Evolutionary conservation across 2,329 filamentous ascomycete genomes (phyloP).

Genomic region (Xylaria sp.): DNA sequence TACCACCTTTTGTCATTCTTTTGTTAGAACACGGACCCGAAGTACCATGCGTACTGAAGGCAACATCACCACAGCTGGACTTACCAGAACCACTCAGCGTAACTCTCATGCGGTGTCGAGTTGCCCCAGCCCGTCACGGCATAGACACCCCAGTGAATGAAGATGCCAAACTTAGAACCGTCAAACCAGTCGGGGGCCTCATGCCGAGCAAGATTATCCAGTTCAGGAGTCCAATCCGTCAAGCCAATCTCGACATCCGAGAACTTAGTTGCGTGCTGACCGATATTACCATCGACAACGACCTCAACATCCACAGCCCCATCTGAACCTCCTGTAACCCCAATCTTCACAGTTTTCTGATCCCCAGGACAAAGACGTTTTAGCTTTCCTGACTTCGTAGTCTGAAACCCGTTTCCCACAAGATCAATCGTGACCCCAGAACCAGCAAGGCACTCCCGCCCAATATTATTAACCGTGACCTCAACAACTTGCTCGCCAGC

Average conservation of each 20-base stretch:
- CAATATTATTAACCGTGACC: constrained; percentile 43
- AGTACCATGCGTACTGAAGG: too few species aligned
- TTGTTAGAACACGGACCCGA: constrained; percentile 9
- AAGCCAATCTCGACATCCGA: constrained; percentile 48
- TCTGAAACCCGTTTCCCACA: constrained; percentile 53
- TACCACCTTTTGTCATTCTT: constrained; percentile 41
- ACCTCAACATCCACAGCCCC: constrained; percentile 42
- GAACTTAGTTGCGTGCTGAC: constrained; percentile 22
- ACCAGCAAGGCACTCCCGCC: constrained; percentile 49
- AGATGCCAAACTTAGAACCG: constrained; percentile 67
- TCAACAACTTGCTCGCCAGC: constrained; percentile 55
- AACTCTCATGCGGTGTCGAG: constrained; percentile 53
- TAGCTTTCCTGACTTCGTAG: constrained; percentile 53
- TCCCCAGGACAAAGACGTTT: constrained; percentile 57
- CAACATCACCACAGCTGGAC: constrained; percentile 9
- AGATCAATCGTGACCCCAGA: constrained; percentile 49
- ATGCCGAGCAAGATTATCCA: constrained; percentile 52
- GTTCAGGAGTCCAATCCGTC: constrained; percentile 50
- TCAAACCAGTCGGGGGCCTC: constrained; percentile 64
- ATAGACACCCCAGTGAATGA: constrained; percentile 69
- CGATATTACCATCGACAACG: constrained; percentile 37
- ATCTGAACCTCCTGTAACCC: constrained; percentile 48
- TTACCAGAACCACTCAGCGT: constrained; percentile 63
- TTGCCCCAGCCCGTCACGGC: constrained; percentile 66
- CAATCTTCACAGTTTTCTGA: constrained; percentile 54